phyloP scores from a whole-genome alignment of 352 stramenopile genomes.

The Achlya hypogyna region DNA sequence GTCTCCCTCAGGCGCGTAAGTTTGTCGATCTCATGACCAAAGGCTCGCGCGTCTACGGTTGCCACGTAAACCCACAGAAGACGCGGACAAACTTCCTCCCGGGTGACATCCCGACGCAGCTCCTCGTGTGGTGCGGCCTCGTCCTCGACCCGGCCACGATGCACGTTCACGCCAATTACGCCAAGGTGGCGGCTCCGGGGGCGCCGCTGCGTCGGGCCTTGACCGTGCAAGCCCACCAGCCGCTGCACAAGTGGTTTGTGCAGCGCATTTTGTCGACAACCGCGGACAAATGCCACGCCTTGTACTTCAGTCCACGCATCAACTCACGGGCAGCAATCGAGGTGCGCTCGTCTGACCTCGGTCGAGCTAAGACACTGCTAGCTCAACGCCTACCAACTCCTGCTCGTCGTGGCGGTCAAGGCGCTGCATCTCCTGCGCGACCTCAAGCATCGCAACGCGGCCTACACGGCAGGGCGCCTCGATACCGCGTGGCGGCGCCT shows the following conservation, averaged over 20 bases:
- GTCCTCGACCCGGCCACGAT: slow-evolving; percentile 41
- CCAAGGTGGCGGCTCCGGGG: slow-evolving; percentile 34
- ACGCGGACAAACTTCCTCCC: slow-evolving; percentile 66
- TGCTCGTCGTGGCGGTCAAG: slow-evolving; percentile 1
- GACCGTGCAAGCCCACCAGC: neutral
- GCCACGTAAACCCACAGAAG: slow-evolving; percentile 51
- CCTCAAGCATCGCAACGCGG: neutral
- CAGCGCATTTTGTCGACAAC: neutral
- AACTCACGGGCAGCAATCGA: neutral
- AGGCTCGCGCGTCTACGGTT: slow-evolving; percentile 52
- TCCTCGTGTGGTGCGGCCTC: slow-evolving; percentile 59
- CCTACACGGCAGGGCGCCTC: neutral
- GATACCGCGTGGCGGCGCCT: neutral
- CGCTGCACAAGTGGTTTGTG: neutral
- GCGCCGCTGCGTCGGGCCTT: neutral
- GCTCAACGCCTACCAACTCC: slow-evolving; percentile 8
- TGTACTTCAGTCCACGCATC: neutral
- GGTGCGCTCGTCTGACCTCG: neutral
- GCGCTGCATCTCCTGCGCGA: neutral
- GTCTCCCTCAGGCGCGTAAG: slow-evolving; percentile 32
- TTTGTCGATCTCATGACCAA: slow-evolving; percentile 58
- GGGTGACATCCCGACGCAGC: neutral
- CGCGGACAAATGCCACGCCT: neutral
- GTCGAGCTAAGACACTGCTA: neutral
- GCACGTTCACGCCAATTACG: slow-evolving; percentile 70